Base-by-base conservation (phyloP, 257 asterid species). In the Capsicum chinense region DNA sequence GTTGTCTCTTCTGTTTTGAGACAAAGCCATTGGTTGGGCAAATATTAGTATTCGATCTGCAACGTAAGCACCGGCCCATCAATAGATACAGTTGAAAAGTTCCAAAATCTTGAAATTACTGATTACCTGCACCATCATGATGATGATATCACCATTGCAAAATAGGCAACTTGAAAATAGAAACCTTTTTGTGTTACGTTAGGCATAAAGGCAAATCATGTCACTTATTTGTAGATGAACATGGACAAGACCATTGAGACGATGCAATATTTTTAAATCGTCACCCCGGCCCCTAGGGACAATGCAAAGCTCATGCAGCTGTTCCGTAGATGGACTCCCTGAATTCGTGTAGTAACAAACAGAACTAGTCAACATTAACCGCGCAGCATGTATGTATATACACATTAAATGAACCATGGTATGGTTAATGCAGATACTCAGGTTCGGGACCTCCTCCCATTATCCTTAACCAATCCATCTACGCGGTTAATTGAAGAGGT, bases 181-280 rank as follows among this genome's bases (percentile, higher is more conserved):
- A 1, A 26, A 26, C 33, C 33, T 26, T 56, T 15, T 57, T 5
- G 66, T 6, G 66, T 59, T n/a, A 21, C 69, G 69, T 9, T 1
- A 14, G 69, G 0, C 13, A 63, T 21, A 21, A 63, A 63, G 6
- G 15, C 10, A 16, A 63, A 19, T 63, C 5, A 3, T 63, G 69
- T 63, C 69, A 19, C 19, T 9, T 54, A 54, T 21, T 21, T 9
- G 39, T 63, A 21, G 69, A 63, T 63, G 69, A 63, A 63, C 69
- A 63, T 63, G 69, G 69, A 21, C 69, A 63, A 63, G 69, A 63
- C 15, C 69, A 5, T 63, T 63, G 69, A 21, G 69, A 39, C 69
- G 21, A 63, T 19, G 9, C 68, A 21, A 63, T 5, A 57, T 2
- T 56, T 14, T 57, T 2, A 3, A 4, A 14, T 54, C 62, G 62